A percentile compares a stretch with the other conserved stretches of the same genome.
Evolutionary conservation across 495 filamentous ascomycete species (phyloP).

Genomic region (Podospora pseudoanserina): DNA sequence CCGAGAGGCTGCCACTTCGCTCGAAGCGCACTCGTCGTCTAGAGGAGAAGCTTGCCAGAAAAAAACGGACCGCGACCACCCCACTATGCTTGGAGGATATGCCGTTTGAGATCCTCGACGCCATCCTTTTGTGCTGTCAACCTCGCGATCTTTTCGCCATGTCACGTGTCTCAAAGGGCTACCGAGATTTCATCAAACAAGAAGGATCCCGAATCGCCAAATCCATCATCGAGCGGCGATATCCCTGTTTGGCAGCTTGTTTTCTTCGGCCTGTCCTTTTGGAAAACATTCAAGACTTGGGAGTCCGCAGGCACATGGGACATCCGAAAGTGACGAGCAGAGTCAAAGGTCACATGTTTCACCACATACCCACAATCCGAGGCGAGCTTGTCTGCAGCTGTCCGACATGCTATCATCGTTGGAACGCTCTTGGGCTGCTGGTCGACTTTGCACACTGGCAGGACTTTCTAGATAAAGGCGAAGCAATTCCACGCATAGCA

Average conservation of each 20-base stretch:
- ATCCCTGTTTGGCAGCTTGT: conserved; percentile 33
- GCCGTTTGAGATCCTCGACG: conserved; percentile 47
- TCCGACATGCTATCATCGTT: conserved; percentile 48
- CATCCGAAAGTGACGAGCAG: conserved; percentile 34
- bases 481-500: conserved; percentile 49
- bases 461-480: conserved; percentile 43
- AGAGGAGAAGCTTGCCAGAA: neutral
- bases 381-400: conserved; percentile 46
- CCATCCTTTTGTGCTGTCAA: conserved; percentile 40
- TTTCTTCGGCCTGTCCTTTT: conserved; percentile 47
- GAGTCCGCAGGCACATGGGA: conserved; percentile 22
- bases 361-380: conserved; percentile 45
- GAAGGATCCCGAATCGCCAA: neutral
- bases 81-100: conserved; percentile 36
- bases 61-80: neutral
- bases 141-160: conserved; percentile 49
- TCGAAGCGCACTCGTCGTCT: neutral
- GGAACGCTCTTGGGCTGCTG: conserved; percentile 49
- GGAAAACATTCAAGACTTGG: conserved; percentile 38
- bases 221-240: neutral
- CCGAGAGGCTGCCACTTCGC: neutral
- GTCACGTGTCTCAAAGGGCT: conserved; percentile 32
- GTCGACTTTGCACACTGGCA: conserved; percentile 57
- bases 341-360: conserved; percentile 34
- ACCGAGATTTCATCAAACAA: conserved; percentile 28